phyloP scores from a whole-genome alignment of 2,329 filamentous ascomycete genomes.

The Dryadomyces quercivorus region DNA sequence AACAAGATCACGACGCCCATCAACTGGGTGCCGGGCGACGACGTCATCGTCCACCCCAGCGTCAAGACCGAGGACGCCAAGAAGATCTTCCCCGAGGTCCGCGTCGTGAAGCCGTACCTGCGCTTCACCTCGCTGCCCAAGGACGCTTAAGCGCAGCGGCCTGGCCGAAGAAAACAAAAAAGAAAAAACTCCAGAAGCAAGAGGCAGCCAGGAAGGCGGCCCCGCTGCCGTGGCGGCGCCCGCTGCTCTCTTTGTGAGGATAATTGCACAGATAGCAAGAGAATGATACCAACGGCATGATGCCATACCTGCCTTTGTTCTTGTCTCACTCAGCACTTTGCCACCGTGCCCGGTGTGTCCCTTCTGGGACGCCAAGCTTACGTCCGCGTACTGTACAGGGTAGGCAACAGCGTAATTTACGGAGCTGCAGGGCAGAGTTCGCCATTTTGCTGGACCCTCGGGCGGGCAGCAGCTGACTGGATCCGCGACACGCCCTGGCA shows the following conservation, averaged over 20 bases:
- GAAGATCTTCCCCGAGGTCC: constrained; percentile 72
- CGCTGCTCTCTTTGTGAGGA: neutral
- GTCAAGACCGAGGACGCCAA: constrained; percentile 77
- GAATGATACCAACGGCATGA: neutral
- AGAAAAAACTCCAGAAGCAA: too few species aligned
- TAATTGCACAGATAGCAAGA: neutral
- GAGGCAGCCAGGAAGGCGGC: neutral
- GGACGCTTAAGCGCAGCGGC: constrained; percentile 14
- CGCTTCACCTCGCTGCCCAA: constrained; percentile 57
- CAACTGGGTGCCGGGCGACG: constrained; percentile 79
- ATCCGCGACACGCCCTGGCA: too few species aligned
- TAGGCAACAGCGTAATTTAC: neutral
- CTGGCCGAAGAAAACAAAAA: too few species aligned
- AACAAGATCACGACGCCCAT: constrained; percentile 80
- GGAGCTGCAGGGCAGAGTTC: too few species aligned
- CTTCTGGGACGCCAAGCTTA: too few species aligned
- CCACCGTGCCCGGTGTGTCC: too few species aligned
- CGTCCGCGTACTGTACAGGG: too few species aligned
- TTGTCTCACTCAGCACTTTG: too few species aligned
- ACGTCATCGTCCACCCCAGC: constrained; percentile 80
- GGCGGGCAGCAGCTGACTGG: neutral
- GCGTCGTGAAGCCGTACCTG: constrained; percentile 59
- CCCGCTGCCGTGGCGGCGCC: neutral
- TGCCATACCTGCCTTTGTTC: too few species aligned
- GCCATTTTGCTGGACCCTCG: too few species aligned